These are phyloP conservation scores for Yamadazyma pseudoaaseri DNA, from an alignment of 1,139 yeast genomes.

Conservation along the genomic window DNA sequence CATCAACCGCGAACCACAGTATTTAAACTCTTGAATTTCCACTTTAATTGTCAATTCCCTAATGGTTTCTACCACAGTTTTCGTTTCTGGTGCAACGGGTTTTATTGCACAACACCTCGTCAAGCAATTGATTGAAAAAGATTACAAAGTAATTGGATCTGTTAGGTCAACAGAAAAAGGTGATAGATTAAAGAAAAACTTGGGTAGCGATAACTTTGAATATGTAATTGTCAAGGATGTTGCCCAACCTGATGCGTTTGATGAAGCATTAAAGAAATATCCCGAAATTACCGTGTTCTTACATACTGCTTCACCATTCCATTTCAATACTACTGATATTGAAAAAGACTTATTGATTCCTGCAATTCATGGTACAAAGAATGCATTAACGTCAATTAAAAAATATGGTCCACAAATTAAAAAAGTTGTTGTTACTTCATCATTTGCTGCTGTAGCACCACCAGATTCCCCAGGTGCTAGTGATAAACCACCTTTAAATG, in stretches of 20 bases:
- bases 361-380: slow-evolving; percentile 22
- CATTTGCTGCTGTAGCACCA: slow-evolving; percentile 21
- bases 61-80: slow-evolving; percentile 19
- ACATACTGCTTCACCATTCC: slow-evolving; percentile 43
- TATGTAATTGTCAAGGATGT: slow-evolving; percentile 55
- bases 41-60: too few species aligned
- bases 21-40: too few species aligned
- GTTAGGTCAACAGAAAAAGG: slow-evolving; percentile 56
- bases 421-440: slow-evolving; percentile 27
- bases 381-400: slow-evolving; percentile 22
- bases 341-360: slow-evolving; percentile 20
- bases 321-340: slow-evolving; percentile 14
- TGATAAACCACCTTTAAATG: slow-evolving; percentile 16
- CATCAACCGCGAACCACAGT: too few species aligned
- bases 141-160: slow-evolving; percentile 56
- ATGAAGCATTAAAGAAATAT: slow-evolving; percentile 45
- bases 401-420: slow-evolving; percentile 23
- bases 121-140: slow-evolving; percentile 27
- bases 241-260: slow-evolving; percentile 50
- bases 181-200: slow-evolving; percentile 34
- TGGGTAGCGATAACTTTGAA: slow-evolving; percentile 30
- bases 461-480: slow-evolving; percentile 19
- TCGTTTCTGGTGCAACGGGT: slow-evolving; percentile 39
- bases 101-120: slow-evolving; percentile 36
- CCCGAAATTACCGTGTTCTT: slow-evolving; percentile 52